These are phyloP conservation scores for Infundibulicybe gibba DNA, from an alignment of 768 basidiomycete species.

Conservation along the genomic window DNA sequence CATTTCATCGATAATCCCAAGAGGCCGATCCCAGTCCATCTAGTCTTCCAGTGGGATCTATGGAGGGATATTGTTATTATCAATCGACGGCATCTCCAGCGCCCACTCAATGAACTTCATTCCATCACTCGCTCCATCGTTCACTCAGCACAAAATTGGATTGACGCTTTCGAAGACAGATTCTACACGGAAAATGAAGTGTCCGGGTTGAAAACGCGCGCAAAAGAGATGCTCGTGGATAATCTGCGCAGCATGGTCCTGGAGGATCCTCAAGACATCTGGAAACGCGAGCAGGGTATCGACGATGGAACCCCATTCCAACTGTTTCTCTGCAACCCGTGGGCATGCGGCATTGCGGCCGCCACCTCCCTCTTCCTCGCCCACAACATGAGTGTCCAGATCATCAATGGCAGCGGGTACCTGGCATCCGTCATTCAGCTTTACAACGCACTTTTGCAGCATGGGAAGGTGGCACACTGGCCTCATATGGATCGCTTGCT, in stretches of 20 bases:
- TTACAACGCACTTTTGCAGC: not conserved
- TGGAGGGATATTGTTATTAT: conserved; percentile 8
- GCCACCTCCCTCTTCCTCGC: not conserved
- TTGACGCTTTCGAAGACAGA: not conserved
- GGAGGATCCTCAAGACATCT: not conserved
- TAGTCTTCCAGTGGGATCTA: conserved; percentile 7
- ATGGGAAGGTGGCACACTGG: not conserved
- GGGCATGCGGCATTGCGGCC: not conserved
- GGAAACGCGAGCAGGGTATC: not conserved
- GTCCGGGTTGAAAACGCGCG: not conserved
- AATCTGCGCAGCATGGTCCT: not conserved
- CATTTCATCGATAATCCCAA: conserved; percentile 4
- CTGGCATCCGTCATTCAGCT: not conserved
- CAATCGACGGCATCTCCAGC: conserved; percentile 1
- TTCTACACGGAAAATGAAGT: not conserved
- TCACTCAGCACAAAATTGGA: not conserved
- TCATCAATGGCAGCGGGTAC: not conserved
- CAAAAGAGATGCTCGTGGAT: not conserved
- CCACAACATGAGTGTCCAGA: not conserved
- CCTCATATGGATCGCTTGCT: not conserved
- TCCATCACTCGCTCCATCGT: not conserved
- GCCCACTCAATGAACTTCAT: conserved; percentile 1
- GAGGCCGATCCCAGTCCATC: conserved; percentile 2
- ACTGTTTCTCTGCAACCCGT: not conserved
- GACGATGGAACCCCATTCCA: not conserved